These are phyloP conservation scores for Colletotrichum horii DNA, from an alignment of 2,329 filamentous ascomycete genomes.

Conservation along the genomic window DNA sequence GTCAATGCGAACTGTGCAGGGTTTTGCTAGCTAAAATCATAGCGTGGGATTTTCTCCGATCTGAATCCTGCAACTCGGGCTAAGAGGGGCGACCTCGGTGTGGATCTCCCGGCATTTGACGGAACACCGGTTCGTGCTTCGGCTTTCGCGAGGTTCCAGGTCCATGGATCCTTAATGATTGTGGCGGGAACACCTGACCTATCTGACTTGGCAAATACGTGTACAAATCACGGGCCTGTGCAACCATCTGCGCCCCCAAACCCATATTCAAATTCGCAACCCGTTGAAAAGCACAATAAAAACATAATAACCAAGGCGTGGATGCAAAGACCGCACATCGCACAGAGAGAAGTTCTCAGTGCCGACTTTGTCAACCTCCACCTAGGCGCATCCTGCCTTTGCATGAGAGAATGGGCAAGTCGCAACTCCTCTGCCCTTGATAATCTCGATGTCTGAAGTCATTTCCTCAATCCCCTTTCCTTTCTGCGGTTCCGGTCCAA, in stretches of 20 bases:
- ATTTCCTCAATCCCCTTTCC: conserved; percentile 25
- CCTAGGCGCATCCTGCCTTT: background rate
- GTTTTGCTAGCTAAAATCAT: background rate
- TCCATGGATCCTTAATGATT: background rate
- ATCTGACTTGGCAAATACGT: background rate
- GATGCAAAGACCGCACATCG: background rate
- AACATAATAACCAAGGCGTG: background rate
- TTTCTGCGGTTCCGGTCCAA: conserved; percentile 25
- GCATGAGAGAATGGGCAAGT: conserved; percentile 9
- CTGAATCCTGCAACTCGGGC: background rate
- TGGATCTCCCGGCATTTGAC: background rate
- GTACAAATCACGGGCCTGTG: background rate
- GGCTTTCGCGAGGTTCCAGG: background rate
- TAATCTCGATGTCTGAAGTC: background rate
- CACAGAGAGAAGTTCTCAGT: background rate
- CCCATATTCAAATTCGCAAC: background rate
- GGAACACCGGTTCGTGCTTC: background rate
- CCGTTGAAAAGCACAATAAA: background rate
- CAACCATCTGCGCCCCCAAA: background rate
- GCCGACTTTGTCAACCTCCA: background rate
- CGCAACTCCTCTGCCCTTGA: background rate
- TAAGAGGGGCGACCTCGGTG: background rate
- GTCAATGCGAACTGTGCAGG: background rate
- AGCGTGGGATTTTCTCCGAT: background rate
- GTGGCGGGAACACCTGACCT: background rate